Conservation (phyloP, 2,329 filamentous ascomycete species). For the Trichoderma koningii region DNA sequence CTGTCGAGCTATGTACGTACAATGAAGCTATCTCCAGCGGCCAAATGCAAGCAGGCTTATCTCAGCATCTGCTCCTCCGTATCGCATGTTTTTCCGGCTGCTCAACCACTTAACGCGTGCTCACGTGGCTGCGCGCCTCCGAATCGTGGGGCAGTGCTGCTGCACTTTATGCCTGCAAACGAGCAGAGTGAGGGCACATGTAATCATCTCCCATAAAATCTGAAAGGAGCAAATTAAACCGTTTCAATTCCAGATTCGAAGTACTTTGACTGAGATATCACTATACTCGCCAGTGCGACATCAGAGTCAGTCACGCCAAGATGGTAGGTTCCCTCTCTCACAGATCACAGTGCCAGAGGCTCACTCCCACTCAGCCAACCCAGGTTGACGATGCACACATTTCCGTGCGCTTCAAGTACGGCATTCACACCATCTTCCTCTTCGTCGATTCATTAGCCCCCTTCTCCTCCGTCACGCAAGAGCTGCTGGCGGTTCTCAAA, state of each 20-base stretch:
- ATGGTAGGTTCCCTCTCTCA: not conserved
- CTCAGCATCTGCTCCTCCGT: constrained; percentile 14
- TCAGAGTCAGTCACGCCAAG: not conserved
- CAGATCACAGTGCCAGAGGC: not conserved
- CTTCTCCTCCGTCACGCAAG: constrained; percentile 58
- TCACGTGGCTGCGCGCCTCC: constrained; percentile 38
- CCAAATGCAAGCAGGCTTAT: not conserved
- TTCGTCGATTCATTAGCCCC: constrained; percentile 61
- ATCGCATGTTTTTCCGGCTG: constrained; percentile 21
- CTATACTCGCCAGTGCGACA: no score
- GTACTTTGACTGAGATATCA: no score
- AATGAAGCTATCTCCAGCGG: constrained; percentile 1
- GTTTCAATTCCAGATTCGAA: no score
- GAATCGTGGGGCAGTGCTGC: not conserved
- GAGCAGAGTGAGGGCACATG: no score
- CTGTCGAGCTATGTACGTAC: not conserved
- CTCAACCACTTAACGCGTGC: constrained; percentile 31
- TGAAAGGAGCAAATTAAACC: no score
- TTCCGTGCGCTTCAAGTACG: constrained; percentile 72
- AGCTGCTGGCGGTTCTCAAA: constrained; percentile 59
- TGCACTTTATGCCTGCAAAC: no score
- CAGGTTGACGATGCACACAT: constrained; percentile 52
- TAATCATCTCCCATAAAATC: no score
- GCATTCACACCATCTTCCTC: constrained; percentile 69
- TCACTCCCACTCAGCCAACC: constrained; percentile 4